Conservation (phyloP, 1,284 basidiomycete genomes). For the Boletus subluridellus region DNA sequence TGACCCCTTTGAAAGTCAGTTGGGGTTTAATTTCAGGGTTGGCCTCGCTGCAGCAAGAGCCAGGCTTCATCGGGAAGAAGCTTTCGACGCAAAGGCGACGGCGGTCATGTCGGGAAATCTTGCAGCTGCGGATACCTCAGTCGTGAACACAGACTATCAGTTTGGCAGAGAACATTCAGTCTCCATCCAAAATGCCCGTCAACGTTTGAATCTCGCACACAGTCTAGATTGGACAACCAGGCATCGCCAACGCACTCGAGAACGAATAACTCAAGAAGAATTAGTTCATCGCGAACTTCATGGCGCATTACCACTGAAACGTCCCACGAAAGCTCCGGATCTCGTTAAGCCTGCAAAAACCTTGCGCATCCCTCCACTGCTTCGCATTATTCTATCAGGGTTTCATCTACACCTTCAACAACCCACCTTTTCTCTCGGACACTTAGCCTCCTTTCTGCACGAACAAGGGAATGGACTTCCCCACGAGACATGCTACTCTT, state of each 20-base stretch:
- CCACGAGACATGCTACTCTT: conserved; percentile 67
- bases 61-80: conserved; percentile 76
- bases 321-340: conserved; percentile 32
- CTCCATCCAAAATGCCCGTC: conserved; percentile 69
- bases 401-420: conserved; percentile 58
- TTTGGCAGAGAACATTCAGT: conserved; percentile 65
- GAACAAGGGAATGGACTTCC: conserved; percentile 73
- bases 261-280: conserved; percentile 31
- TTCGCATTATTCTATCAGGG: conserved; percentile 65
- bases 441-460: conserved; percentile 67
- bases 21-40: conserved; percentile 77
- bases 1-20: conserved; percentile 78
- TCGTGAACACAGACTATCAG: conserved; percentile 43
- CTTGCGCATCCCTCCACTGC: conserved; percentile 63
- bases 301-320: conserved; percentile 27
- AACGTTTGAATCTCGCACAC: conserved; percentile 70
- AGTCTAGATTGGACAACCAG: conserved; percentile 77
- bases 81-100: conserved; percentile 76
- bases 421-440: conserved; percentile 60
- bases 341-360: conserved; percentile 37
- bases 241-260: conserved; percentile 39
- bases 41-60: conserved; percentile 74
- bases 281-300: conserved; percentile 38
- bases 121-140: conserved; percentile 19
- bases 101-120: conserved; percentile 50